Conservation (phyloP, 805 yeast species). For the Pichia cabralensis region DNA sequence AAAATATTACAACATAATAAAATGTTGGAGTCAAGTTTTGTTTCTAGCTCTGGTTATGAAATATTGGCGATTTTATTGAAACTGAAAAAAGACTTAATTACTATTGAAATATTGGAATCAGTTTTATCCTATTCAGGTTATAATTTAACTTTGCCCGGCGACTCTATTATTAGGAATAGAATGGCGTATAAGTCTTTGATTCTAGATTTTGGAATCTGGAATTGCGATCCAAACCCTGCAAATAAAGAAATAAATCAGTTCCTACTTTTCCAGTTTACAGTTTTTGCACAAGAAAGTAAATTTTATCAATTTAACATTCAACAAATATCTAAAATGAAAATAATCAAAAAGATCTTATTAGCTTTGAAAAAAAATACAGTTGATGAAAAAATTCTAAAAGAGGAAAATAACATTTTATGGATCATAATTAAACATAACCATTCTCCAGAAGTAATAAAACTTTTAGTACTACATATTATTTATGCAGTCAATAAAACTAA, state of each 20-base stretch:
- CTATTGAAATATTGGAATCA: slow-evolving; percentile 36
- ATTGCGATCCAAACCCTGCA: slow-evolving; percentile 16
- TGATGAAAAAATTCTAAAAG: slow-evolving; percentile 28
- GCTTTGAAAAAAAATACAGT: slow-evolving; percentile 35
- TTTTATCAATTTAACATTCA: slow-evolving; percentile 39
- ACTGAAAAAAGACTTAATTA: slow-evolving; percentile 31
- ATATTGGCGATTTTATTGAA: slow-evolving; percentile 44
- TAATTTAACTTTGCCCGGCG: slow-evolving; percentile 37
- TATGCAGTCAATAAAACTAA: slow-evolving; percentile 33
- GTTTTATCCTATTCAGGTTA: slow-evolving; percentile 49
- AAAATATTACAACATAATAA: slow-evolving; percentile 31
- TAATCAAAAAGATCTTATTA: slow-evolving; percentile 36
- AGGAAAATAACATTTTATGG: slow-evolving; percentile 30
- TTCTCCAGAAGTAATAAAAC: slow-evolving; percentile 43
- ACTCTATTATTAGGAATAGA: slow-evolving; percentile 48
- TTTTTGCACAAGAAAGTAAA: slow-evolving; percentile 43
- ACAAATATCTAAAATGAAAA: slow-evolving; percentile 42
- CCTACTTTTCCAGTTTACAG: slow-evolving; percentile 48
- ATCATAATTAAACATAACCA: slow-evolving; percentile 37
- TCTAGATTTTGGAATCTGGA: slow-evolving; percentile 57
- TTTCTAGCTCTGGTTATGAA: slow-evolving; percentile 49
- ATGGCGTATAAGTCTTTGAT: slow-evolving; percentile 48
- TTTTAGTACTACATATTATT: slow-evolving; percentile 41
- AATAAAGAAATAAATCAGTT: slow-evolving; percentile 37
- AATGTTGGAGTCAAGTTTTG: slow-evolving; percentile 49